These are phyloP conservation scores for Ogataea sp. DNA, from an alignment of 805 yeast species.

Conservation along the genomic window DNA sequence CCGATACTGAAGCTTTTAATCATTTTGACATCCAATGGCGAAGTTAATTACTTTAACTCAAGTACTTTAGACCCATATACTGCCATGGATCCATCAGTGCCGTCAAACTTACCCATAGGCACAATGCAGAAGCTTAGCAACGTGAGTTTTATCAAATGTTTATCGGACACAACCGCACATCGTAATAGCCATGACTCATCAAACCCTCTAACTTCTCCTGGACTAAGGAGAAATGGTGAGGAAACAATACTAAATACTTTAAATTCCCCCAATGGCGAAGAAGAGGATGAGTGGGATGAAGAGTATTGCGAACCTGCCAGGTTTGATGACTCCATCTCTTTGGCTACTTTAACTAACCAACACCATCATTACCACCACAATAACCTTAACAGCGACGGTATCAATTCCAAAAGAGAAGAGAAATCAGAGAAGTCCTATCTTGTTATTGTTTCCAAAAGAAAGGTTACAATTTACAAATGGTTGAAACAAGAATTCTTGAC, in stretches of 20 bases:
- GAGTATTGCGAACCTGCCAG: conserved; percentile 2
- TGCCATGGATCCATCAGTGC: no score
- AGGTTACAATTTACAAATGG: conserved; percentile 17
- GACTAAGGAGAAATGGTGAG: background rate
- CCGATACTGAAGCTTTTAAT: conserved; percentile 24
- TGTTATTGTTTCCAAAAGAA: conserved; percentile 12
- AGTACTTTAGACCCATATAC: no score
- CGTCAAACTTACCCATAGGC: no score
- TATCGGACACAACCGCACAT: background rate
- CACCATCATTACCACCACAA: conserved; percentile 1
- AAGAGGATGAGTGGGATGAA: no score
- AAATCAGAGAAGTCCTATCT: conserved; percentile 5
- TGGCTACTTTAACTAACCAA: conserved; percentile 20
- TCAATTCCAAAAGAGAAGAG: background rate
- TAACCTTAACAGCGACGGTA: conserved; percentile 5
- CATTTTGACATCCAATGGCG: conserved; percentile 5
- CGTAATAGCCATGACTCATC: no score
- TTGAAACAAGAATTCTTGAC: conserved; percentile 10
- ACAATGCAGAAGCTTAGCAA: background rate
- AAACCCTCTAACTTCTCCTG: background rate
- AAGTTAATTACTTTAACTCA: background rate
- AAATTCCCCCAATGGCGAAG: no score
- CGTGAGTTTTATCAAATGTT: background rate
- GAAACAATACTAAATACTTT: no score
- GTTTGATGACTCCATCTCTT: conserved; percentile 22